Conservation (phyloP, 148 eudicot genomes). For the Rhododendron williamsianum region DNA sequence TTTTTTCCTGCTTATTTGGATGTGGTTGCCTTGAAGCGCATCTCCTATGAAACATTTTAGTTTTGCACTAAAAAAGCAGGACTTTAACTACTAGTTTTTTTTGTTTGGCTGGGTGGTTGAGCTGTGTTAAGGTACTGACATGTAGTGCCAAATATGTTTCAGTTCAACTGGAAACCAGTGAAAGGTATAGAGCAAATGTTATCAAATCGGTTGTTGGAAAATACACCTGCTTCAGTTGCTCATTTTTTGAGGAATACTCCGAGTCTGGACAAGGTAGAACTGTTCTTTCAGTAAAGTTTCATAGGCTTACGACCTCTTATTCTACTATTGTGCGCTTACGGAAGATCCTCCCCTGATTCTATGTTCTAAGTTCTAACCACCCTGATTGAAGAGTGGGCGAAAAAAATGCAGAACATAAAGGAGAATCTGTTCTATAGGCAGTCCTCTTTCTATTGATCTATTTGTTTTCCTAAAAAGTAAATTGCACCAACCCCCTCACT, state of each 20-base stretch:
- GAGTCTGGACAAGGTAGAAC: slow-evolving; percentile 67
- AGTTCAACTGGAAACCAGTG: slow-evolving; percentile 79
- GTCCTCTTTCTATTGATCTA: background rate
- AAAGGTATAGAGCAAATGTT: slow-evolving; percentile 80
- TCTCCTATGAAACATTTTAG: background rate
- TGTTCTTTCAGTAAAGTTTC: background rate
- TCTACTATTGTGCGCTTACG: background rate
- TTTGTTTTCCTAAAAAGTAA: background rate
- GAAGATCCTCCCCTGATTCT: background rate
- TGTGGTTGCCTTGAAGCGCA: background rate
- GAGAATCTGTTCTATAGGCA: background rate
- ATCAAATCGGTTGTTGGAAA: slow-evolving; percentile 80
- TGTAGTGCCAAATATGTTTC: slow-evolving; percentile 17
- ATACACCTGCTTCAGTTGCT: slow-evolving; percentile 80
- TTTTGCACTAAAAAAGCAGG: background rate
- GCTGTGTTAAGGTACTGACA: slow-evolving; percentile 5
- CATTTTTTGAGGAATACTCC: slow-evolving; percentile 79
- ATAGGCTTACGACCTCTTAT: background rate
- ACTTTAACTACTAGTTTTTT: background rate
- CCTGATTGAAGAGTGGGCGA: background rate
- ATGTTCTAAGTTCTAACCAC: background rate
- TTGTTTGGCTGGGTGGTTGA: background rate
- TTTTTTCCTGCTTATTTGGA: slow-evolving; percentile 4
- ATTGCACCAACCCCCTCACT: background rate
- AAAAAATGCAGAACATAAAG: background rate